Conservation (phyloP, 1,284 basidiomycete species). For the Moesziomyces sp. region DNA sequence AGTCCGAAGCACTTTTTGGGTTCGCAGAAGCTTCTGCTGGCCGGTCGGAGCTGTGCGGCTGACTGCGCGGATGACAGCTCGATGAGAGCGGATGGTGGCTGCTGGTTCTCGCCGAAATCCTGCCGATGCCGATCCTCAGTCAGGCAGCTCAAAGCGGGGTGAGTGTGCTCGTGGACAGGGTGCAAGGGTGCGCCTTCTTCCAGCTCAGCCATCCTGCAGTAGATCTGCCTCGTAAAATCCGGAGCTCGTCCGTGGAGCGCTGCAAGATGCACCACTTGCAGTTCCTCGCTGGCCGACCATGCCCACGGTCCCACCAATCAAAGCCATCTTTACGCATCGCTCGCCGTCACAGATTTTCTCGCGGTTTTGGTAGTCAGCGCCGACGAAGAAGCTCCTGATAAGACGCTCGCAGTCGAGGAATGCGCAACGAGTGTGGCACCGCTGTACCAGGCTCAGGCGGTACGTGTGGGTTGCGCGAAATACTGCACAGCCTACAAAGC, state of each 20-base stretch:
- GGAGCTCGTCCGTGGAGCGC: constrained; percentile 10
- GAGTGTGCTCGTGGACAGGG: background rate
- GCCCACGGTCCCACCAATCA: background rate
- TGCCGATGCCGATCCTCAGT: background rate
- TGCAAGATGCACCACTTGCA: constrained; percentile 3
- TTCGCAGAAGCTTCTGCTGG: too few species aligned
- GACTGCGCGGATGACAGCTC: too few species aligned
- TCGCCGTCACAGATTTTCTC: too few species aligned
- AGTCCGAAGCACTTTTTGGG: background rate
- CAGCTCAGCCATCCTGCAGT: background rate
- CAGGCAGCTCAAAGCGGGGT: background rate
- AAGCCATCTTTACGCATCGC: background rate
- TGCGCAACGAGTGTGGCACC: too few species aligned
- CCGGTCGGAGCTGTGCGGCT: too few species aligned
- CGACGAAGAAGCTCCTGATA: too few species aligned
- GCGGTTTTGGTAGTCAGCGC: too few species aligned
- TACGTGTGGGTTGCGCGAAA: too few species aligned
- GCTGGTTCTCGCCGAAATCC: background rate
- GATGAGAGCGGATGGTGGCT: too few species aligned
- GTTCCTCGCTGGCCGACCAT: background rate
- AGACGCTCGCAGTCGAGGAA: too few species aligned
- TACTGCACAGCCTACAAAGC: too few species aligned
- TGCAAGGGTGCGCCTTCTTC: background rate
- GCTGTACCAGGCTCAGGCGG: too few species aligned
- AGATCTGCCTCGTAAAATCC: constrained; percentile 2